Conservation (phyloP, 2,329 filamentous ascomycete genomes). For the Penicillium sclerotiorum region DNA sequence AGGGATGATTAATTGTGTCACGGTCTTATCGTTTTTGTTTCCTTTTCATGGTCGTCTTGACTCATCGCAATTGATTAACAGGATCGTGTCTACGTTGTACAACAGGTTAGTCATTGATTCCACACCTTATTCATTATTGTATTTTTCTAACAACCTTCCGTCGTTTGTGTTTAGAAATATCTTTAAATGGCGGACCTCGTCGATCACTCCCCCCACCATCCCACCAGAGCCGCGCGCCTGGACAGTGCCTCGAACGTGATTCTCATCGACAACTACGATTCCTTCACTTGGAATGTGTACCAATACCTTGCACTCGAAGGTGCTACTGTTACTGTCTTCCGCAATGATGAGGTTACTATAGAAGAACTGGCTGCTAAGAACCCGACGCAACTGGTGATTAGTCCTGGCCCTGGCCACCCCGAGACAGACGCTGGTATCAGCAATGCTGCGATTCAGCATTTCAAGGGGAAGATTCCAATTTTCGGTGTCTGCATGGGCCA, state of each 20-base stretch:
- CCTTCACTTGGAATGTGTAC: conserved; percentile 99
- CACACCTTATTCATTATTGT: neutral
- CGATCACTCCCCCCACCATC: conserved; percentile 83
- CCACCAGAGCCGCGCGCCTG: conserved; percentile 71
- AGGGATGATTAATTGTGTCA: conserved; percentile 19
- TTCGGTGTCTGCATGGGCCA: conserved; percentile 99
- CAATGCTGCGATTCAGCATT: conserved; percentile 86
- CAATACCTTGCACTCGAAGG: conserved; percentile 98
- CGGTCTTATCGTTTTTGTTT: too few relatives aligned
- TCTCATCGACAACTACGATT: conserved; percentile 98
- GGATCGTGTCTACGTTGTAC: too few relatives aligned
- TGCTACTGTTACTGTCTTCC: conserved; percentile 82
- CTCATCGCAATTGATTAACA: too few relatives aligned
- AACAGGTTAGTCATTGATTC: neutral
- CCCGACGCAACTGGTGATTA: conserved; percentile 92
- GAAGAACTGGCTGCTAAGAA: conserved; percentile 80
- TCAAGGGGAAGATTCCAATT: conserved; percentile 91
- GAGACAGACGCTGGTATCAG: conserved; percentile 89
- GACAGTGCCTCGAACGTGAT: conserved; percentile 85
- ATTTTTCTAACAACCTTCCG: neutral
- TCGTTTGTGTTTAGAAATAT: too few relatives aligned
- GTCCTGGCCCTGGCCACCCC: conserved; percentile 92
- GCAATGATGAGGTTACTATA: conserved; percentile 88
- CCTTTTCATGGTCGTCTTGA: too few relatives aligned
- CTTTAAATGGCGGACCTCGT: conserved; percentile 55